Base-by-base conservation (phyloP, 2,329 filamentous ascomycete species). In the Colletotrichum orbiculare region DNA sequence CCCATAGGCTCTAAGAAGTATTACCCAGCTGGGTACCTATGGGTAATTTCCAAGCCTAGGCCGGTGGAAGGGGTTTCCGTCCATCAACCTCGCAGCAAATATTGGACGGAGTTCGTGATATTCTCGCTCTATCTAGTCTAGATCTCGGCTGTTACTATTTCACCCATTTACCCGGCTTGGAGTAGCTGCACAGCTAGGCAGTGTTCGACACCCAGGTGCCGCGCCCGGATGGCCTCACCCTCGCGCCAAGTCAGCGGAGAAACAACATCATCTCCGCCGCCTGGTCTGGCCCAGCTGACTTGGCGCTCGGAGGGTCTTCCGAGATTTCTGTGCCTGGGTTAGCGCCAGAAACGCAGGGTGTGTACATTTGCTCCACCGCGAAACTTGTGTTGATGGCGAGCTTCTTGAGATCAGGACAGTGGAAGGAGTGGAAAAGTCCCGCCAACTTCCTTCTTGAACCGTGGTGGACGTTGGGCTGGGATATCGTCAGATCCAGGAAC, bases 291-390 rank as follows among this genome's bases (percentile, higher is more conserved):
- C 41, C 25, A 41, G 42, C 39, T 35, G 25, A 35, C 57, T 64
- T 54, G 50, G 61, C 45, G 50, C 41, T 45, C 61, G 61, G 61
- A 64, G 58, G 39, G 12, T 49, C 43, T 54, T 64, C 61, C 57
- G 50, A 54, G 57, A 55, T 50, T 55, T 46, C 61, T 64, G 57
- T 61, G 61, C 61, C 61, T 64, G 50, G 61, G 35, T 37, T 64
- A 64, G 61, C 50, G 57, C 50, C 45, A 55, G 8, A 38, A 6
- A 39, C 35, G 37, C 34, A 9, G 35, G 48, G 55, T 46, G 45
- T 17, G 46, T 41, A 61, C 39, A 37, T 15, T n/a, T 6, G 50
- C 45, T 10, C 25, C 13, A 43, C 46, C 6, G 15, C 11, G 17
- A 13, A 42, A 17, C 25, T 25, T 25, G 25, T 5, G 25, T 25